These are phyloP conservation scores for Gracilaria domingensis DNA, from an alignment of 23 red algal genomes.

Conservation along the genomic window DNA sequence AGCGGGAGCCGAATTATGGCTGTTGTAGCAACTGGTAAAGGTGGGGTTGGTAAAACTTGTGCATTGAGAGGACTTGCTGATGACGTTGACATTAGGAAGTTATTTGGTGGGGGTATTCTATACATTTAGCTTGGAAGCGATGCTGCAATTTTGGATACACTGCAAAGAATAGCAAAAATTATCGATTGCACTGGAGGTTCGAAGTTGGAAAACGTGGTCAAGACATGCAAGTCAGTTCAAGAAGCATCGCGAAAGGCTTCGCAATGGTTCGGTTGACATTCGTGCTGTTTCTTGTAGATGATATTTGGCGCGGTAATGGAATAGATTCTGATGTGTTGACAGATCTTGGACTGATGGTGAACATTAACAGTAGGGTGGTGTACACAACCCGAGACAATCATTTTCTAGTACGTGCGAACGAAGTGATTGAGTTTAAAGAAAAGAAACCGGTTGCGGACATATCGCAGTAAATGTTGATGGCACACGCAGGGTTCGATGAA, in stretches of 20 bases:
- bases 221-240: neutral
- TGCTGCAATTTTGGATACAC: neutral
- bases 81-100: neutral
- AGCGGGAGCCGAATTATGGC: neutral
- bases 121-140: constrained; percentile 23
- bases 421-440: no score
- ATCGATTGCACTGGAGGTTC: neutral
- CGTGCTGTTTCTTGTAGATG: constrained; percentile 30
- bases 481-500: constrained; percentile 10
- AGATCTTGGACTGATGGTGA: neutral
- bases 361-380: no score
- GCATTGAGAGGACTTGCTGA: neutral
- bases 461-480: neutral
- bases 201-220: neutral
- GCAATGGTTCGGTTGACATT: constrained; percentile 1
- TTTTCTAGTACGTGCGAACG: neutral
- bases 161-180: neutral
- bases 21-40: neutral
- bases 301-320: neutral
- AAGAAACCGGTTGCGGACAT: neutral
- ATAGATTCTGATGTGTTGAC: neutral
- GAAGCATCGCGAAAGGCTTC: neutral
- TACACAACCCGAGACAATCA: no score
- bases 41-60: constrained; percentile 1
- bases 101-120: constrained; percentile 16